Percentiles rank a stretch among this genome's conserved stretches.
phyloP scores from a whole-genome alignment of 768 basidiomycete genomes.

The Boletus eberwhitei region DNA sequence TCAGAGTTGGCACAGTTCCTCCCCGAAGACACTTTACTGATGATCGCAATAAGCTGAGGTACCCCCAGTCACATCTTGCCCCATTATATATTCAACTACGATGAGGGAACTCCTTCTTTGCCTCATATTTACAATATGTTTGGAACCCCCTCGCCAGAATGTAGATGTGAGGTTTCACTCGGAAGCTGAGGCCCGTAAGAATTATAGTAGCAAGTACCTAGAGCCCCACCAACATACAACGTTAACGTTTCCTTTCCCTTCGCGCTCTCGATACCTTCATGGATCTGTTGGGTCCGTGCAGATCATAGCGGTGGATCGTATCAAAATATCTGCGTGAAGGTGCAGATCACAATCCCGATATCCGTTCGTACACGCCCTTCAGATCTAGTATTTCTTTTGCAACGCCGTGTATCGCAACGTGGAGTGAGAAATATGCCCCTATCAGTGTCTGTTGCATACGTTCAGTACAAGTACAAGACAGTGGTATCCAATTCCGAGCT shows the following conservation, averaged over 20 bases:
- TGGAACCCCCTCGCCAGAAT: too few relatives aligned
- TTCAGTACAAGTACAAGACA: not conserved
- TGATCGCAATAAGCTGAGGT: too few relatives aligned
- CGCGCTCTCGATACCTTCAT: not conserved
- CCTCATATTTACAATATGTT: too few relatives aligned
- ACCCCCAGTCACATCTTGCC: too few relatives aligned
- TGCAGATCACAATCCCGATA: not conserved
- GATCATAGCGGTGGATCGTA: too few relatives aligned
- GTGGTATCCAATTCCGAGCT: not conserved
- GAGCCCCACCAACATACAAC: not conserved
- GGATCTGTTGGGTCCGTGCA: not conserved
- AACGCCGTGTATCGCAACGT: not conserved
- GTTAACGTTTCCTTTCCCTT: not conserved
- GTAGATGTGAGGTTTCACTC: too few relatives aligned
- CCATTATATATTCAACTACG: too few relatives aligned
- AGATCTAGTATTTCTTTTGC: too few relatives aligned
- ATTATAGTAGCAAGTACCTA: not conserved
- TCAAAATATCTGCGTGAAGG: not conserved
- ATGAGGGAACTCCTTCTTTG: too few relatives aligned
- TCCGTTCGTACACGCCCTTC: too few relatives aligned
- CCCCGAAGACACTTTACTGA: too few relatives aligned
- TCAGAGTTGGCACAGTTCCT: too few relatives aligned
- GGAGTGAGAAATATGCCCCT: not conserved
- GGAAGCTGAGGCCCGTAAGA: not conserved
- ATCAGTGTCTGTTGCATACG: not conserved